Base-by-base conservation (phyloP, 2,329 filamentous ascomycete species). In the Talaromyces piceae region DNA sequence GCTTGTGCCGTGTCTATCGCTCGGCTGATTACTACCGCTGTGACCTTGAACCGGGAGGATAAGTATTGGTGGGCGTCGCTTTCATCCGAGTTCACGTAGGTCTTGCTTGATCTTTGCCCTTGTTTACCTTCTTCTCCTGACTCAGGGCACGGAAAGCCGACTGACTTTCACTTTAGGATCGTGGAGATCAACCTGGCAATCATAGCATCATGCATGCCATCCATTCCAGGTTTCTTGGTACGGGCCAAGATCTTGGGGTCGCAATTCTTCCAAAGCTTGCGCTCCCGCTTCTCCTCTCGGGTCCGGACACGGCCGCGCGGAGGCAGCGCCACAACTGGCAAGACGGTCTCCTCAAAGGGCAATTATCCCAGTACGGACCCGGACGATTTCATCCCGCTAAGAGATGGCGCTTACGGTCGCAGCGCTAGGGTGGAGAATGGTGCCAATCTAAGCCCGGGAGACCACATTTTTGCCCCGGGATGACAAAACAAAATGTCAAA, bases 1-100 rank as follows among this genome's bases (percentile, higher is more conserved):
- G 59, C 67, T 0, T 44, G 31, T 16, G 31, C n/a, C 5, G 31
- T 37, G 8, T 37, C 31, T 3, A 37, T 37, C 13, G n/a, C 8
- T 16, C 31, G 31, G 16, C 31, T 37, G 6, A 37, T 37, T 4
- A 37, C 18, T 9, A 37, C n/a, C n/a, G 31, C 31, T 6, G 18
- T 37, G 16, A 37, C 31, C 13, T 37, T 37, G 6, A 37, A 37
- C 31, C 31, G 31, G 9, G 31, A 37, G 18, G 31, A 37, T 16
- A 37, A 37, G 31, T 37, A 37, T 16, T 37, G 31, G 31, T 37
- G 18, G 16, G 31, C 6, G 16, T 37, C 31, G 31, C n/a, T 37
- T 7, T 37, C 31, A 12, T 37, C 31, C n/a, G 31, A 37, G 31
- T 37, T 37, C 31, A 37, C 31, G 31, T 37, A 37, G 18, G 31